A percentile compares a stretch with the other conserved stretches of the same genome.
Conservation (phyloP, 805 yeast genomes). For the Cyberlindnera samutprakarnensis region DNA sequence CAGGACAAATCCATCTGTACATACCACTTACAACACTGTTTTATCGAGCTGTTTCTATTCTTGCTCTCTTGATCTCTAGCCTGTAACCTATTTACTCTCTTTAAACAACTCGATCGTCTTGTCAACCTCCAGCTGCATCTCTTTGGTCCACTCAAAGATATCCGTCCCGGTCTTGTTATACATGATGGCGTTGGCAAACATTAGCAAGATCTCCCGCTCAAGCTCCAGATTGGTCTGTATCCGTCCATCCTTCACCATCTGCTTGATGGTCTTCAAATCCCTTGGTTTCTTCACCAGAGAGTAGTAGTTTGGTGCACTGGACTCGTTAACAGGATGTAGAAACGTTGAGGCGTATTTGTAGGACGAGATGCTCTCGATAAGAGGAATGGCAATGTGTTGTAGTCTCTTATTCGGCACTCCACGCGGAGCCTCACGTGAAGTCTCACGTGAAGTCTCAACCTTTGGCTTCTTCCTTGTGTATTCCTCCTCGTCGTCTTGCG, state of each 20-base stretch:
- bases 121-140: conserved; percentile 64
- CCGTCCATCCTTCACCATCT: conserved; percentile 49
- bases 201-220: conserved; percentile 60
- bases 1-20: too few relatives aligned
- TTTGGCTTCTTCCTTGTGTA: conserved; percentile 3
- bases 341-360: conserved; percentile 72
- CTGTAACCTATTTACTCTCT: conserved; percentile 1
- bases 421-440: conserved; percentile 6
- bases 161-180: conserved; percentile 63
- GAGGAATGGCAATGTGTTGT: conserved; percentile 51
- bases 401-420: conserved; percentile 41
- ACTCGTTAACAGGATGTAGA: conserved; percentile 56
- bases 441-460: not conserved
- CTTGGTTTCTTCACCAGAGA: conserved; percentile 54
- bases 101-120: conserved; percentile 48
- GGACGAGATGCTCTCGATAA: conserved; percentile 57
- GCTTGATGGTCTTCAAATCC: conserved; percentile 58
- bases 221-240: conserved; percentile 43
- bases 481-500: conserved; percentile 9
- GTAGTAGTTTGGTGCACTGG: conserved; percentile 65
- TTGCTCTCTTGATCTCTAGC: not conserved
- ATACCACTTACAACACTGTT: not conserved
- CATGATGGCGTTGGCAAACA: conserved; percentile 85
- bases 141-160: conserved; percentile 52
- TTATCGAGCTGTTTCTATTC: not conserved